Evolutionary conservation across 2,329 filamentous ascomycete species (phyloP).

Genomic region (Penicillium paneum): DNA sequence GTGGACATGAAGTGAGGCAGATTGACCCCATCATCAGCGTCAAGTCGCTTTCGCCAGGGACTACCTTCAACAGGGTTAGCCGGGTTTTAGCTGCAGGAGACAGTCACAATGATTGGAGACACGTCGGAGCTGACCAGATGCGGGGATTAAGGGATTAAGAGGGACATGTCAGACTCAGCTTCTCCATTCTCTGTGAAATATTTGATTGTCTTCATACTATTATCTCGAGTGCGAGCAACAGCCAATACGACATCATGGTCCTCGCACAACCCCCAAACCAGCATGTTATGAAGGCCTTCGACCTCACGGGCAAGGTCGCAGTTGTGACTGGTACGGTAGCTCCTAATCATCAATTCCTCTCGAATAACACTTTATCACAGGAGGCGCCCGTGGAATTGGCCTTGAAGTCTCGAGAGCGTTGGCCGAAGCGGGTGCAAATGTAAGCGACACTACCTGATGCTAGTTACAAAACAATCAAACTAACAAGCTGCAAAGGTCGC

Average conservation of each 20-base stretch:
- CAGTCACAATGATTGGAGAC: not conserved
- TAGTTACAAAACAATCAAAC: not conserved
- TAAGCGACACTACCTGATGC: constrained; percentile 12
- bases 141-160: constrained; percentile 1
- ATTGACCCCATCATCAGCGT: not conserved
- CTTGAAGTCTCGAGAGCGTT: constrained; percentile 41
- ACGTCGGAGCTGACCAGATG: constrained; percentile 3
- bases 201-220: not conserved
- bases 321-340: constrained; percentile 22
- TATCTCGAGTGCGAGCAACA: not conserved
- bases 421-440: constrained; percentile 40
- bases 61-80: not conserved
- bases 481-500: constrained; percentile 19
- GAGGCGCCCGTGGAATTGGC: constrained; percentile 38
- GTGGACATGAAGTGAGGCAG: not conserved
- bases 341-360: no score
- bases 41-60: not conserved
- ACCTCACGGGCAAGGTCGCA: constrained; percentile 26
- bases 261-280: constrained; percentile 16
- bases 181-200: not conserved
- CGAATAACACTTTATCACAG: constrained; percentile 4
- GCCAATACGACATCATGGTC: constrained; percentile 20
- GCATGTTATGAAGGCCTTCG: constrained; percentile 23
- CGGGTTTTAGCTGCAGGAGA: not conserved
- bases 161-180: not conserved